Conservation (phyloP, 495 filamentous ascomycete genomes). For the Penicillium roqueforti region DNA sequence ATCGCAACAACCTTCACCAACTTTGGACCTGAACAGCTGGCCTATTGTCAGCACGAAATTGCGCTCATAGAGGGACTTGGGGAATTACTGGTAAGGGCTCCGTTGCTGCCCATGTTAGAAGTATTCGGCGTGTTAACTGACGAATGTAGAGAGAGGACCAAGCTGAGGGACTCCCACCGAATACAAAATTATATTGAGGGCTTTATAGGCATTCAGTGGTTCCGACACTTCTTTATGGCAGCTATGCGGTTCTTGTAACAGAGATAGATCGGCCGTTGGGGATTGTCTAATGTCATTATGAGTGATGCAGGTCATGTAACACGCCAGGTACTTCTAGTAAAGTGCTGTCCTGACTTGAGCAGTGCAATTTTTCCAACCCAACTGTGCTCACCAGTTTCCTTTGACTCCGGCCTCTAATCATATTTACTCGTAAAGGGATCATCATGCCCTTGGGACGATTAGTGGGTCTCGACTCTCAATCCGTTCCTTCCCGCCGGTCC, state of each 20-base stretch:
- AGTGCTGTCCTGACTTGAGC: no score
- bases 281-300: no score
- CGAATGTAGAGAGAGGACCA: slow-evolving; percentile 21
- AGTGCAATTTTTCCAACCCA: no score
- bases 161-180: slow-evolving; percentile 23
- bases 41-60: slow-evolving; percentile 16
- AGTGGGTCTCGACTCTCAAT: no score
- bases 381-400: no score
- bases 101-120: not conserved
- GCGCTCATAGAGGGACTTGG: slow-evolving; percentile 5
- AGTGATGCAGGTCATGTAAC: no score
- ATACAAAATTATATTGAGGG: slow-evolving; percentile 22
- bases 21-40: slow-evolving; percentile 10
- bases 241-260: not conserved
- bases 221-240: not conserved
- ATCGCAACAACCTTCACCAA: slow-evolving; percentile 21
- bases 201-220: not conserved
- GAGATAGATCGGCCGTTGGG: not conserved
- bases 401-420: no score
- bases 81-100: not conserved
- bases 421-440: no score
- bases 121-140: slow-evolving; percentile 7
- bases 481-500: no score
- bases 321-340: no score
- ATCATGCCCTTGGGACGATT: no score